Evolutionary conservation across 495 filamentous ascomycete genomes (phyloP).

Genomic region (Lepidopterella palustris): DNA sequence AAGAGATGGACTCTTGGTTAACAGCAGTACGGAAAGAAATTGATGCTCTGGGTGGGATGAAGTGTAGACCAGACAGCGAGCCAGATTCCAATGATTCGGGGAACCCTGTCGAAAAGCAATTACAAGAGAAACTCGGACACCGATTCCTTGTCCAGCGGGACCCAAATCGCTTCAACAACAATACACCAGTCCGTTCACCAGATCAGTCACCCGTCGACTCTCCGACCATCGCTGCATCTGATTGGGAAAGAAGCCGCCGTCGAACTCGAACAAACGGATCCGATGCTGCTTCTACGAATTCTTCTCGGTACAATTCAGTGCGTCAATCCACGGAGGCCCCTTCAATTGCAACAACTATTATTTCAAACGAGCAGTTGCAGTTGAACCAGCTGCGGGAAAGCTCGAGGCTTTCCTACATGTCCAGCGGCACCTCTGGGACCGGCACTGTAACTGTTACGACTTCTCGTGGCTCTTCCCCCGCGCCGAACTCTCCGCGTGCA

Average conservation of each 20-base stretch:
- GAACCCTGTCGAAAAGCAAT: conserved; percentile 17
- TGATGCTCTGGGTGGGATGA: conserved; percentile 38
- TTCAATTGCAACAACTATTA: conserved; percentile 26
- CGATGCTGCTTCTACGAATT: conserved; percentile 20
- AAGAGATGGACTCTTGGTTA: conserved; percentile 85
- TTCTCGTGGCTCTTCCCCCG: conserved; percentile 29
- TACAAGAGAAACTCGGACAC: conserved; percentile 14
- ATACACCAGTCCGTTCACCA: conserved; percentile 14
- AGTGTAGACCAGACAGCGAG: conserved; percentile 16
- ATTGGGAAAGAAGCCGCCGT: conserved; percentile 22
- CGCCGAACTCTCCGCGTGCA: conserved; percentile 26
- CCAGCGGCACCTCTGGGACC: conserved; percentile 23
- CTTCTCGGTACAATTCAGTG: conserved; percentile 16
- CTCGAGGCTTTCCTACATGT: conserved; percentile 29
- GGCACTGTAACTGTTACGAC: conserved; percentile 26
- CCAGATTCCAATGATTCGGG: conserved; percentile 11
- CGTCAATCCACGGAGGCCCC: conserved; percentile 22
- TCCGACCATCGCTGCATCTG: conserved; percentile 21
- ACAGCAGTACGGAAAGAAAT: conserved; percentile 42
- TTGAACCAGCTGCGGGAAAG: conserved; percentile 28
- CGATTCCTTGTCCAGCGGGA: conserved; percentile 22
- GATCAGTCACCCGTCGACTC: conserved; percentile 21
- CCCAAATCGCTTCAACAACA: conserved; percentile 17
- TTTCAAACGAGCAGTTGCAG: conserved; percentile 24
- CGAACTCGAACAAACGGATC: conserved; percentile 16